Base-by-base conservation (phyloP, 345 rosid genomes). In the Hibiscus trionum region DNA sequence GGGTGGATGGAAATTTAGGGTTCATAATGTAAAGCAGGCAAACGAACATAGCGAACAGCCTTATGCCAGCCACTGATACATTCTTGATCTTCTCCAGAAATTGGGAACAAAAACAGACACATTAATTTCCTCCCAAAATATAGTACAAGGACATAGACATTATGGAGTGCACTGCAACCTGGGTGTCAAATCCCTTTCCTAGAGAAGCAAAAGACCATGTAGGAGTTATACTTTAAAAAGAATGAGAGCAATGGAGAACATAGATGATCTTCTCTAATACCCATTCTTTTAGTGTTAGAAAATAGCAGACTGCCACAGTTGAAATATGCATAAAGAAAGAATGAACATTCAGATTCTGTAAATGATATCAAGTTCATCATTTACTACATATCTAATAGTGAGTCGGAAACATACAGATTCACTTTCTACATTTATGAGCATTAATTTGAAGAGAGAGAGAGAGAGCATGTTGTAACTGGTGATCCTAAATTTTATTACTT, bases 151-250 rank as follows among this genome's bases (percentile, higher is more conserved):
- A 10, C 29, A 21, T 3, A 57, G 6, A 19, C 11, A 57, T 21
- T 21, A 46, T 49, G 59, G 39, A 29, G 11, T 52, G 42, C 24
- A 68, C 16, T 44, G 39, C 72, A 46, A 29, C 50, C 72, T 49
- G 60, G 29, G 49, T 69, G 61, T 21, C 58, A 69, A 29, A 50
- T 50, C 72, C 59, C 42, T 50, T 66, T 66, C 35, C 55, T 66
- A 49, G 2, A 44, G 10, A 66, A 66, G 33, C 69, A 66, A 66
- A 2, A 66, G 35, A 44, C 55, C 31, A 21, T 66, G 55, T 26
- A 44, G 21, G 55, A 5, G 26, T 4, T 37, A 35, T 10, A 61
- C 46, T 16, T 4, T 8, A 62, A 37, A n/a, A 24, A n/a, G 3
- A 35, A 9, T 62, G 47, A 37, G 66, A 55, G 11, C 58, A 17